These are phyloP conservation scores for Nicotiana otophora DNA, from an alignment of 257 asterid genomes.

Conservation along the genomic window DNA sequence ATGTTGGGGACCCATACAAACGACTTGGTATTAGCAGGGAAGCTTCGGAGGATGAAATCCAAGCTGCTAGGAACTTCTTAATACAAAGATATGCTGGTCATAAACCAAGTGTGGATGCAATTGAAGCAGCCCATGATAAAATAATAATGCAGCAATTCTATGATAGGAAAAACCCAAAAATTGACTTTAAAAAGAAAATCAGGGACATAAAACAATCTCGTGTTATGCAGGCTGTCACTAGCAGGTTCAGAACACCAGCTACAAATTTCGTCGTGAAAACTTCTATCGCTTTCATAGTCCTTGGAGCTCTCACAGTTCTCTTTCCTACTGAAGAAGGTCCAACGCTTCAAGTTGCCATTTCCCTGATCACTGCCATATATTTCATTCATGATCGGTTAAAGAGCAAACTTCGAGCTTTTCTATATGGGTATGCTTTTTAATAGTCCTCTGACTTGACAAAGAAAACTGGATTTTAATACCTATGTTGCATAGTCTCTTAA, in stretches of 20 bases:
- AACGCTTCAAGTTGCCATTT: constrained; percentile 84
- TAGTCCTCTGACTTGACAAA: background rate
- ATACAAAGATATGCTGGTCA: constrained; percentile 74
- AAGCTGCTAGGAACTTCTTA: constrained; percentile 78
- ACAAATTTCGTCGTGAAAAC: constrained; percentile 59
- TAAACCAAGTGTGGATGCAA: constrained; percentile 88
- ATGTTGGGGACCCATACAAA: constrained; percentile 85
- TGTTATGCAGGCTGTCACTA: constrained; percentile 69
- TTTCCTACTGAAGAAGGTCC: constrained; percentile 99
- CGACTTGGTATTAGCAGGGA: constrained; percentile 83
- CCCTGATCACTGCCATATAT: constrained; percentile 63
- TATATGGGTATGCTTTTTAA: constrained; percentile 64
- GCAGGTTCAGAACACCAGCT: constrained; percentile 82
- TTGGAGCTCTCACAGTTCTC: constrained; percentile 79
- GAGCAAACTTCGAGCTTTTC: constrained; percentile 67
- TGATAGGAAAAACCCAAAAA: constrained; percentile 88
- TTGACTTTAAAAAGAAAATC: constrained; percentile 81
- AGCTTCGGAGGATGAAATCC: constrained; percentile 94
- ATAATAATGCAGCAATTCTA: constrained; percentile 91
- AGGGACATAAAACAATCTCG: constrained; percentile 75
- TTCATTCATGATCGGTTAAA: constrained; percentile 73
- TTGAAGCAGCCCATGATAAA: constrained; percentile 93
- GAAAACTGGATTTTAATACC: background rate
- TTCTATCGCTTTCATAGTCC: constrained; percentile 61
- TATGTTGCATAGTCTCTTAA: background rate